Base-by-base conservation (phyloP, 2,329 filamentous ascomycete species). In the Colletotrichum sp. region DNA sequence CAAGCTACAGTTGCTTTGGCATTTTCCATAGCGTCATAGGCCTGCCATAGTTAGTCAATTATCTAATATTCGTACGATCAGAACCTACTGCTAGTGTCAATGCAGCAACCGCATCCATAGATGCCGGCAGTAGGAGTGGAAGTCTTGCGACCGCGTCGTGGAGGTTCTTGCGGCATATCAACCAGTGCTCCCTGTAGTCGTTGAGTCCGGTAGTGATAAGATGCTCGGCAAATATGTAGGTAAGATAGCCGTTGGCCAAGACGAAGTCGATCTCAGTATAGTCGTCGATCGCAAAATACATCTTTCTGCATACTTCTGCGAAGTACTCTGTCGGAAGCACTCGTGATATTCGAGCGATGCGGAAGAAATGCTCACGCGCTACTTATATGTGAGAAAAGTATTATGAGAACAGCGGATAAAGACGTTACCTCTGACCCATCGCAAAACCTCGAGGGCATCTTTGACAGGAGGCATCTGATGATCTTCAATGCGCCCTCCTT, bases 201-300 rank as follows among this genome's bases (percentile, higher is more conserved):
- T 76, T 26, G 7, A 69, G 70, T 16, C 80, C 81, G 13, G 81
- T 79, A 3, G 79, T 64, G 12, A 79, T 75, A 1, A 79, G 78
- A 69, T 85, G 79, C 60, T 84, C 84, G 1, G 79, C 78, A 75
- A 85, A 85, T 4, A 85, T 32, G 60, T 83, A 85, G 5, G 81
- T 82, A 4, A 86, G 68, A 34, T 81, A 85, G 5, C 83, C 81
- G 66, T 84, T 85, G 1, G 84, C 81, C 2, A 86, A 79, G 3
- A 85, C 80, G 8, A 83, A 80, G 13, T 85, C 83, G 5, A 82
- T 65, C 16, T 83, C 79, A 0, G 74, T 80, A 67, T 85, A 81
- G 7, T 81, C 80, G 9, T 84, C 80, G 6, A 84, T 71, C 1
- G 82, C 81, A 63, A 86, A 86, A 70, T 84, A 86, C 9, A 86